These are phyloP conservation scores for Trichosporon sp. DNA, from an alignment of 1,284 basidiomycete genomes.

Conservation along the genomic window DNA sequence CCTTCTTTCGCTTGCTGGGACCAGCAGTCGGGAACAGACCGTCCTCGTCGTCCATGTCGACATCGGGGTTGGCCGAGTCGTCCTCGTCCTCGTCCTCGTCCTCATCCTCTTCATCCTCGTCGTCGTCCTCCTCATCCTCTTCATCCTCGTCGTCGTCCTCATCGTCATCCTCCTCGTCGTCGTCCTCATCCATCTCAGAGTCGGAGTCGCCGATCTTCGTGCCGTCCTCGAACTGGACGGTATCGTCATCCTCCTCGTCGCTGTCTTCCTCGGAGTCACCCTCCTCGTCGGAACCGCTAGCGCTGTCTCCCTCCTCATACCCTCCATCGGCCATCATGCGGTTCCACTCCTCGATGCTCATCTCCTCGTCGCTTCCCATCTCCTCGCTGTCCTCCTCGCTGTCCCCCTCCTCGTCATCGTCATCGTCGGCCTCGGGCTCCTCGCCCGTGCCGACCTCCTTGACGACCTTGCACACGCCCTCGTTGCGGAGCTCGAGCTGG, in stretches of 20 bases:
- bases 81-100: conserved; percentile 37
- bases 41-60: conserved; percentile 29
- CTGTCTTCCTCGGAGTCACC: conserved; percentile 25
- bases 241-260: conserved; percentile 17
- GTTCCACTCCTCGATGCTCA: conserved; percentile 49
- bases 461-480: conserved; percentile 56
- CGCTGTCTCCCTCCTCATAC: conserved; percentile 38
- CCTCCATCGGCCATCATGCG: conserved; percentile 43
- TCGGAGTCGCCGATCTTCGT: conserved; percentile 31
- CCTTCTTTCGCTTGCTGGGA: conserved; percentile 45
- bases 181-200: conserved; percentile 61
- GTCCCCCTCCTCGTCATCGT: conserved; percentile 37
- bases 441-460: conserved; percentile 47
- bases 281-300: conserved; percentile 30
- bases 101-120: conserved; percentile 30
- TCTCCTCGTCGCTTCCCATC: conserved; percentile 45
- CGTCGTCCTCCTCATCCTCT: conserved; percentile 33
- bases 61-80: conserved; percentile 32
- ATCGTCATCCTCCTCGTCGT: conserved; percentile 60
- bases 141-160: conserved; percentile 36
- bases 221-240: conserved; percentile 10
- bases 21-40: conserved; percentile 39
- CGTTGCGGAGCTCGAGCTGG: conserved; percentile 78
- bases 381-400: conserved; percentile 39
- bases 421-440: conserved; percentile 43